Percentiles rank a stretch among this genome's conserved stretches.
phyloP scores from a whole-genome alignment of 805 yeast species.

The Jamesozyma lodderae region DNA sequence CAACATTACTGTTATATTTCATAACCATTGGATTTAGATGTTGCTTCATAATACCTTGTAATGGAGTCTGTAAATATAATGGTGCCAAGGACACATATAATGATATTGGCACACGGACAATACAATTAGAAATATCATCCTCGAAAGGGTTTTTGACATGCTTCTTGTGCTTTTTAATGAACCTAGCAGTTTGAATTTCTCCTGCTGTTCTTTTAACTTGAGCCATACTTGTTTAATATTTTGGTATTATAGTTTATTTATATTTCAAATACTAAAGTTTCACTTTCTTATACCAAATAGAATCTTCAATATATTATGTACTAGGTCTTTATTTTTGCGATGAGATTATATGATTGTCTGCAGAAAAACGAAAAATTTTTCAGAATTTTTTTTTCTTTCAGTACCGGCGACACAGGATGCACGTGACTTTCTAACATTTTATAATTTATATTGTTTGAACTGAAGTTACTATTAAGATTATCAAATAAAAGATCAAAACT shows the following conservation, averaged over 20 bases:
- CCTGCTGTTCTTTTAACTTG: conserved; percentile 22
- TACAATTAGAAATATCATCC: conserved; percentile 28
- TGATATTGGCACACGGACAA: conserved; percentile 30
- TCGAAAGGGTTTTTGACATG: conserved; percentile 22
- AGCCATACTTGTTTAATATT: too few relatives aligned
- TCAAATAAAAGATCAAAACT: too few relatives aligned
- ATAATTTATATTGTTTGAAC: too few relatives aligned
- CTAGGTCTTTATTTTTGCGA: conserved; percentile 1
- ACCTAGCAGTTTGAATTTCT: conserved; percentile 13
- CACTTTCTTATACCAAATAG: too few relatives aligned
- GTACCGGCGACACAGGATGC: too few relatives aligned
- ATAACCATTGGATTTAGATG: conserved; percentile 85
- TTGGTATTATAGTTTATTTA: too few relatives aligned
- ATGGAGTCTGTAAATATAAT: conserved; percentile 53
- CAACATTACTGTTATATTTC: conserved; percentile 63
- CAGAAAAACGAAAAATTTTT: neutral
- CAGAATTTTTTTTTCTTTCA: too few relatives aligned
- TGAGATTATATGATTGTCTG: neutral
- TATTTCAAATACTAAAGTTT: neutral
- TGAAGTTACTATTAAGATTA: too few relatives aligned
- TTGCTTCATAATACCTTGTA: conserved; percentile 74
- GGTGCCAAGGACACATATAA: conserved; percentile 89
- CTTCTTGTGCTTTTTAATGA: conserved; percentile 25
- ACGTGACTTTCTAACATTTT: too few relatives aligned
- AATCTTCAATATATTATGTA: too few relatives aligned